phyloP scores from a whole-genome alignment of 331 rosid genomes.

The Rosa hybrid region DNA sequence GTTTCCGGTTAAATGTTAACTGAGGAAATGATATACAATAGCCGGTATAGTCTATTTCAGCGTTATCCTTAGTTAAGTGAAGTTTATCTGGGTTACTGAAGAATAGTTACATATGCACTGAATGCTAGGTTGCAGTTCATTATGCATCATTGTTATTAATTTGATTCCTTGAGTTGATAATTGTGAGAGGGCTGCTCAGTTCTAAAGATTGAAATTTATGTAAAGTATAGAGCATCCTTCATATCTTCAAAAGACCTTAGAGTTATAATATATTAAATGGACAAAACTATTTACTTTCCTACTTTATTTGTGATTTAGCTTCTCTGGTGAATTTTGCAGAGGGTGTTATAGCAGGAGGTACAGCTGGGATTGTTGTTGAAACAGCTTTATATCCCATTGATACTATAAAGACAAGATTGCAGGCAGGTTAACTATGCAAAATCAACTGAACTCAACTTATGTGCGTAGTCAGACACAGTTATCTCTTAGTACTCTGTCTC shows the following conservation, averaged over 20 bases:
- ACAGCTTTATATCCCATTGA: conserved; percentile 91
- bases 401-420: conserved; percentile 90
- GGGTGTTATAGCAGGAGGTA: conserved; percentile 85
- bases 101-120: not conserved
- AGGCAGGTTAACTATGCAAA: conserved; percentile 57
- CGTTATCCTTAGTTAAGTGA: not conserved
- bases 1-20: not conserved
- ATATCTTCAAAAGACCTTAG: not conserved
- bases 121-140: not conserved
- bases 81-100: not conserved
- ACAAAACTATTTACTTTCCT: not conserved
- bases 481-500: not conserved
- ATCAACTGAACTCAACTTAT: not conserved
- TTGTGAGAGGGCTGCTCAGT: not conserved
- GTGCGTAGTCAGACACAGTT: not conserved
- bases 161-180: not conserved
- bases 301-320: conserved; percentile 19
- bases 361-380: conserved; percentile 94
- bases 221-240: not conserved
- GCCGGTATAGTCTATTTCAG: not conserved
- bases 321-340: conserved; percentile 59
- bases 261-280: not conserved
- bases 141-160: not conserved
- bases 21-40: not conserved
- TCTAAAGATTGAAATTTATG: not conserved